Base-by-base conservation (phyloP, 1,284 basidiomycete species). In the Heterobasidion occidentale region DNA sequence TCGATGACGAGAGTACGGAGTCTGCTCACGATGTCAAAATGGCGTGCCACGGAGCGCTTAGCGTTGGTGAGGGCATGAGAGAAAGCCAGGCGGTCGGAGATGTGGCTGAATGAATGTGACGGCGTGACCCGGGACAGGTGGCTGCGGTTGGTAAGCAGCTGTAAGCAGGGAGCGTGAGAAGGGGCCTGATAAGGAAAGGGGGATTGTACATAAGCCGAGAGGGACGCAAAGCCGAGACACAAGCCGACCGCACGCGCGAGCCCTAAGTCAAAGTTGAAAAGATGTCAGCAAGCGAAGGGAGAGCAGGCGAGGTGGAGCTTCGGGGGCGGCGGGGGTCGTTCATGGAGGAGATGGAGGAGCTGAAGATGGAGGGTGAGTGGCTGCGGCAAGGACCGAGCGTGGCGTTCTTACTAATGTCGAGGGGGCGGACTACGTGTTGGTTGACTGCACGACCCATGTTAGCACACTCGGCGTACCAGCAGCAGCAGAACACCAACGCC, bases 381-480 rank as follows among this genome's bases (percentile, higher is more conserved):
- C 45, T 47, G 49, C 52, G 56, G 54, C 54, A 42, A 58, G 56
- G 38, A 45, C 55, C 64, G 67, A 62, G 51, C 64, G 62, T 63
- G 64, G 58, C 56, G 60, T 60, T 70, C 69, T 70, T 70, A 70
- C 69, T 70, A 70, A 70, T 70, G 70, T 27, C 27, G 67, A 46
- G 62, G 55, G 56, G 60, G 58, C 55, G 59, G 60, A 61, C 63
- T 63, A 62, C 61, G 58, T 54, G 61, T 59, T 60, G 57, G 56
- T 61, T 60, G 61, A 60, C 64, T 61, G 58, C 60, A 64, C 62
- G 63, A 63, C 63, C 67, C 67, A 70, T 70, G 70, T 70, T 70
- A 65, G 68, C 68, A 58, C 66, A 69, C 62, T 63, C 67, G 58
- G 62, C 68, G 60, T 71, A 78, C 75, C 71, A 71, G 60, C 62